phyloP scores from a whole-genome alignment of 108 stramenopile genomes.

The Mediolabrus comicus region DNA sequence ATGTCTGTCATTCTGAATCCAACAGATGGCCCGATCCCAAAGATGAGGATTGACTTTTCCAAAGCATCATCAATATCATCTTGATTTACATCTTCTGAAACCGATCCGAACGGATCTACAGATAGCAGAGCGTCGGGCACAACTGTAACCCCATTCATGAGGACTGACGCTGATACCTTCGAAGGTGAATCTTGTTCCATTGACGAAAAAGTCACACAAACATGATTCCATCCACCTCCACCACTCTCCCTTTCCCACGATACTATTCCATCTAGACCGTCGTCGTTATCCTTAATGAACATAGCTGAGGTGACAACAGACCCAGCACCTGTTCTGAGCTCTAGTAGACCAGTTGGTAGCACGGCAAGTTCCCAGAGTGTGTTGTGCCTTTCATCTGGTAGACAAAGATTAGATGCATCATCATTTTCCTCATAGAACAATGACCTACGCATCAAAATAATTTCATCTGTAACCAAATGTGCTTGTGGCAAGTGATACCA shows the following conservation, averaged over 20 bases:
- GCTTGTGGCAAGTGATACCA: slow-evolving; percentile 77
- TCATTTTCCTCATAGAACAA: slow-evolving; percentile 43
- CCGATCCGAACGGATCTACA: slow-evolving; percentile 46
- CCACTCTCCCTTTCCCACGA: slow-evolving; percentile 54
- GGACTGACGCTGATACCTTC: slow-evolving; percentile 50
- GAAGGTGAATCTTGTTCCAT: slow-evolving; percentile 25
- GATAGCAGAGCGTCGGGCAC: slow-evolving; percentile 27
- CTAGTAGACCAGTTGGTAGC: slow-evolving; percentile 64
- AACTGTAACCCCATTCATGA: slow-evolving; percentile 59
- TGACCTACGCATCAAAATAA: slow-evolving; percentile 70
- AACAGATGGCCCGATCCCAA: slow-evolving; percentile 66
- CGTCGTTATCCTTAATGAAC: slow-evolving; percentile 28
- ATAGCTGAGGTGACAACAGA: slow-evolving; percentile 38
- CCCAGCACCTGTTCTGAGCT: slow-evolving; percentile 69
- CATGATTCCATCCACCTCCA: slow-evolving; percentile 84
- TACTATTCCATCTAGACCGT: slow-evolving; percentile 46
- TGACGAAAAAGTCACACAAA: slow-evolving; percentile 64
- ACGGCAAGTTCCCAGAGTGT: slow-evolving; percentile 82
- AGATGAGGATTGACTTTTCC: slow-evolving; percentile 64
- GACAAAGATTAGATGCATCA: slow-evolving; percentile 65
- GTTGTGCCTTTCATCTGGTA: slow-evolving; percentile 55
- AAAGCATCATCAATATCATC: slow-evolving; percentile 65
- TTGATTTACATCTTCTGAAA: slow-evolving; percentile 43
- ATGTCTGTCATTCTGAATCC: slow-evolving; percentile 81
- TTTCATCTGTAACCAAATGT: slow-evolving; percentile 49